Conservation (phyloP, 805 yeast species). For the Phaffomyces antillensis region DNA sequence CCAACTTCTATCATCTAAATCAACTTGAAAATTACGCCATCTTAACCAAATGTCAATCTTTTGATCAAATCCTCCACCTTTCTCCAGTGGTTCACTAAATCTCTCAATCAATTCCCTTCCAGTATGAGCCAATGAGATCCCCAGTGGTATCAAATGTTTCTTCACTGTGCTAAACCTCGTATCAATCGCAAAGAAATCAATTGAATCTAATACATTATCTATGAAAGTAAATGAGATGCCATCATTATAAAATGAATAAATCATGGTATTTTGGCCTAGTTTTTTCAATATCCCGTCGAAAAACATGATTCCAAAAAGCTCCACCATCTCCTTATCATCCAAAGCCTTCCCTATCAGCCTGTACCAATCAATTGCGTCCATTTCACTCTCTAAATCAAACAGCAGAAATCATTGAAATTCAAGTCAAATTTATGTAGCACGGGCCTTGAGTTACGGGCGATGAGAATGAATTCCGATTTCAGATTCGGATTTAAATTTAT, state of each 20-base stretch:
- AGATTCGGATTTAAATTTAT: too few species aligned
- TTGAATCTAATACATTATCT: constrained; percentile 22
- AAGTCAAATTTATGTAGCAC: too few species aligned
- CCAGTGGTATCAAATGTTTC: constrained; percentile 14
- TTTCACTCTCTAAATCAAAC: neutral
- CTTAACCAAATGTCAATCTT: constrained; percentile 35
- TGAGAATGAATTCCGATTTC: neutral
- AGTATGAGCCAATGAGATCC: constrained; percentile 13
- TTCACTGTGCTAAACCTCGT: constrained; percentile 13
- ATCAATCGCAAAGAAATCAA: constrained; percentile 28
- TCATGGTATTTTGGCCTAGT: constrained; percentile 3
- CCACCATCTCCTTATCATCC: too few species aligned
- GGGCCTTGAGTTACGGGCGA: too few species aligned
- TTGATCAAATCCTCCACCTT: constrained; percentile 31
- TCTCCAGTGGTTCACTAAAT: constrained; percentile 34
- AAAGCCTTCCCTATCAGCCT: too few species aligned
- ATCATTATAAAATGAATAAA: constrained; percentile 17
- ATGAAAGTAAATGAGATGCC: constrained; percentile 20
- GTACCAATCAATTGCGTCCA: too few species aligned
- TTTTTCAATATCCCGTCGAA: neutral
- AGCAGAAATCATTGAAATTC: neutral
- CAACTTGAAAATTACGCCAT: constrained; percentile 30
- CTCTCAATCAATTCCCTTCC: constrained; percentile 25
- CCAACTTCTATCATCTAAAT: constrained; percentile 30
- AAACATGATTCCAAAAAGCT: neutral